Percentiles rank a stretch among this genome's conserved stretches.
Conservation (phyloP, 306 rosid genomes). For the Hippophae rhamnoides region DNA sequence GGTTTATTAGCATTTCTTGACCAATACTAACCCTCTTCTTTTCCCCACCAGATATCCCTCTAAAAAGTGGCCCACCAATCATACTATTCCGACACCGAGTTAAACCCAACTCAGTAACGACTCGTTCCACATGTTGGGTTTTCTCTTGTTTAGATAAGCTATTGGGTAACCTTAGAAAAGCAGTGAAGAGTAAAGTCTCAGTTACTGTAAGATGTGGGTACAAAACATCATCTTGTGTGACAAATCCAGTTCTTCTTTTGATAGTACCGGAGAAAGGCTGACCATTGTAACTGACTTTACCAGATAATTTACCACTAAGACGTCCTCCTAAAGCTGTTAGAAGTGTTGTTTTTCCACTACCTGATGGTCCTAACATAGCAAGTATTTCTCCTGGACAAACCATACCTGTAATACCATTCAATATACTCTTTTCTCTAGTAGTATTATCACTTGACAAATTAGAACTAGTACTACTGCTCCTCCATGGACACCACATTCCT, state of each 20-base stretch:
- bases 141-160: conserved; percentile 55
- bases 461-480: background rate
- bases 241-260: conserved; percentile 84
- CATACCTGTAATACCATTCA: conserved; percentile 69
- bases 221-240: conserved; percentile 82
- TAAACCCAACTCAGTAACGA: conserved; percentile 66
- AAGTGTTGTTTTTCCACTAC: conserved; percentile 95
- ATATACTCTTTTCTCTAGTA: conserved; percentile 51
- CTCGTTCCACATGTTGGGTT: conserved; percentile 63
- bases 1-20: conserved; percentile 91
- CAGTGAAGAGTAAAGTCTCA: conserved; percentile 87
- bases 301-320: conserved; percentile 56
- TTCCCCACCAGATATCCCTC: conserved; percentile 97
- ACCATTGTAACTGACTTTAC: conserved; percentile 69
- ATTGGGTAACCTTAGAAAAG: conserved; percentile 76
- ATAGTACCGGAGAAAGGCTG: conserved; percentile 71
- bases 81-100: conserved; percentile 66
- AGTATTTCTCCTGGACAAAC: conserved; percentile 93
- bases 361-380: conserved; percentile 96
- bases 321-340: conserved; percentile 94
- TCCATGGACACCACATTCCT: conserved; percentile 37
- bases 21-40: conserved; percentile 96
- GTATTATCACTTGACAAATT: too few relatives aligned
- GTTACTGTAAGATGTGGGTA: conserved; percentile 84
- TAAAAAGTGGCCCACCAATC: conserved; percentile 93